phyloP scores from a whole-genome alignment of 2,329 filamentous ascomycete genomes.

The Sclerotiophoma versabilis region DNA sequence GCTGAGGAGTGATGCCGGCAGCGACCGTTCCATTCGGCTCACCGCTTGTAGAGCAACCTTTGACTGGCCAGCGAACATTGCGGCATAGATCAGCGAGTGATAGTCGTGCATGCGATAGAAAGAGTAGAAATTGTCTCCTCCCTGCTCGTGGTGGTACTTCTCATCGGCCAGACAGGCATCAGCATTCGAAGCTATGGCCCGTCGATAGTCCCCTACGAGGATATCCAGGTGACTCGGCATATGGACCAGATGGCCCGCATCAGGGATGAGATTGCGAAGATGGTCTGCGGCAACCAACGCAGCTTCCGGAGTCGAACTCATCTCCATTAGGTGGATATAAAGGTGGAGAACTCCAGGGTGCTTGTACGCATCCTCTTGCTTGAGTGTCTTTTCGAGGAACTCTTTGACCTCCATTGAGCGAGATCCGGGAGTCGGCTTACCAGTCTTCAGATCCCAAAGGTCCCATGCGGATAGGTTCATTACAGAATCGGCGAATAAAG shows the following conservation, averaged over 20 bases:
- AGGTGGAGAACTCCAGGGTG: conserved; percentile 78
- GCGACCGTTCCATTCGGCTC: conserved; percentile 63
- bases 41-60: conserved; percentile 68
- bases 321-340: conserved; percentile 81
- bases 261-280: conserved; percentile 70
- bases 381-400: conserved; percentile 66
- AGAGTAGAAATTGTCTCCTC: conserved; percentile 75
- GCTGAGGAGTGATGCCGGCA: conserved; percentile 69
- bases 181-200: conserved; percentile 71
- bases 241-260: conserved; percentile 74
- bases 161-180: conserved; percentile 73
- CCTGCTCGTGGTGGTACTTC: conserved; percentile 66
- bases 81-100: conserved; percentile 77
- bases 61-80: conserved; percentile 77
- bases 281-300: conserved; percentile 68
- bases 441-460: conserved; percentile 68
- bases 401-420: conserved; percentile 65
- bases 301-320: conserved; percentile 71
- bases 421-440: conserved; percentile 62
- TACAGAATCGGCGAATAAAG: conserved; percentile 69
- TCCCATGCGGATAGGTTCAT: conserved; percentile 72
- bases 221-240: conserved; percentile 83
- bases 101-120: conserved; percentile 78
- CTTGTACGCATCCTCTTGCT: conserved; percentile 54
- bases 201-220: conserved; percentile 73